Evolutionary conservation across 441 rosid species (phyloP), one percentile per base, ranked within the genome.

Genomic region (Dalechampia spathulata): DNA sequence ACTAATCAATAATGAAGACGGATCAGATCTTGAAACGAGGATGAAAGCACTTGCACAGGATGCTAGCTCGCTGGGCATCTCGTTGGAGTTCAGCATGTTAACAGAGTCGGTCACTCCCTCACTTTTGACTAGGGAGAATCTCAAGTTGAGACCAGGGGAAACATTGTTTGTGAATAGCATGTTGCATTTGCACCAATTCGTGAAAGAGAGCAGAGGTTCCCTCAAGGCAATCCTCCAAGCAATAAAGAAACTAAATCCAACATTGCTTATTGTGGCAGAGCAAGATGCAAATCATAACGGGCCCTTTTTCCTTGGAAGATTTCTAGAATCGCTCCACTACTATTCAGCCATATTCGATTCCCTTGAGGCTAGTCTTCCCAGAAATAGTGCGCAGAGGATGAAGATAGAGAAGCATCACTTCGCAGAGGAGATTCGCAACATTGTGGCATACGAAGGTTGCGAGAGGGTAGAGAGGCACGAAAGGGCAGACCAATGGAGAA

Each of bases 231-330:
- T 79, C 64, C 88, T 85, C 38, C 92, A 73, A 67, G 82, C 84
- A 42, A 73, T 85, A 63, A 80, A 74, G 81, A 82, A 72, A 57
- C 66, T 82, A 5, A 62, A 55, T 4, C 92, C 88, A 19, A 30
- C 72, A 10, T 56, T 80, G 57, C 53, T 82, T 10, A 82, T 82
- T 0, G 72, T 78, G 44, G 76, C 78, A 49, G 92, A 85, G 52
- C 92, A 82, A 63, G 92, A 85, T 44, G 86, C 84, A 7, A 82
- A 76, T 71, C 92, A 82, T 52, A 82, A 82, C 34, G 86, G 92
- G 6, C 88, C 86, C 0, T 82, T 85, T 75, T 85, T 85, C 42
- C 80, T 82, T 0, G 88, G 92, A 37, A 71, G 85, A n/a, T n/a
- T n/a, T n/a, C n/a, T n/a, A n/a, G n/a, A n/a, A n/a, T n/a, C n/a